Percentiles rank a stretch among this genome's conserved stretches.
Conservation (phyloP, 169 alveolate genomes). For the Cryptosporidium baileyi region DNA sequence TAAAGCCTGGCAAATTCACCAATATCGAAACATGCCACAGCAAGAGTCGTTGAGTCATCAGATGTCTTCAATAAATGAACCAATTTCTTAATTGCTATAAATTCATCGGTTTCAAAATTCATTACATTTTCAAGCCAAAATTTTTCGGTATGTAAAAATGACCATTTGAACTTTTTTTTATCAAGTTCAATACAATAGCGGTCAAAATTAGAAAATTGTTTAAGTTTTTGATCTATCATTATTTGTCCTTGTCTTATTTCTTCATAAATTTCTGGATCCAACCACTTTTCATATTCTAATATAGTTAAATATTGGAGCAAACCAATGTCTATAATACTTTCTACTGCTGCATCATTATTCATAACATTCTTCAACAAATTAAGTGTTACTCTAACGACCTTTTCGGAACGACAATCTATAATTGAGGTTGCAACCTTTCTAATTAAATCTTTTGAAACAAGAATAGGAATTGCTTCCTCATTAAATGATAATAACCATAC, state of each 20-base stretch:
- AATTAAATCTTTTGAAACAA: constrained; percentile 31
- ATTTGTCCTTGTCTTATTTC: constrained; percentile 79
- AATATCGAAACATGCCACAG: constrained; percentile 88
- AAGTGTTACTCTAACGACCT: constrained; percentile 72
- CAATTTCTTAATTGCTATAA: constrained; percentile 79
- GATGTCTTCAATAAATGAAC: constrained; percentile 80
- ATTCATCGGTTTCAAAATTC: constrained; percentile 83
- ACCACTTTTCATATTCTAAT: constrained; percentile 84
- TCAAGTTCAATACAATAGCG: constrained; percentile 81
- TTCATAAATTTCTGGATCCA: constrained; percentile 83
- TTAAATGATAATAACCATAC: constrained; percentile 60
- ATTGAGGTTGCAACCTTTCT: constrained; percentile 64
- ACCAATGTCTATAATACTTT: constrained; percentile 65
- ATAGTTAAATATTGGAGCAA: constrained; percentile 74
- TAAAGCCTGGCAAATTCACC: constrained; percentile 89
- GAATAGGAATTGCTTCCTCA: constrained; percentile 46
- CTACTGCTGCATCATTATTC: constrained; percentile 64
- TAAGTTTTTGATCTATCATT: constrained; percentile 78
- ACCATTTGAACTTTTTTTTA: constrained; percentile 81
- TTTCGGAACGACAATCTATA: constrained; percentile 79
- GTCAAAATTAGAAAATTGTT: constrained; percentile 79
- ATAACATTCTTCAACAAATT: constrained; percentile 61
- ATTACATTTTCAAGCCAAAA: constrained; percentile 82
- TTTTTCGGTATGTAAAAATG: constrained; percentile 83
- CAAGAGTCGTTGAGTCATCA: constrained; percentile 80